phyloP scores from a whole-genome alignment of 2,329 filamentous ascomycete genomes.

The Ophiostoma tasmaniense region DNA sequence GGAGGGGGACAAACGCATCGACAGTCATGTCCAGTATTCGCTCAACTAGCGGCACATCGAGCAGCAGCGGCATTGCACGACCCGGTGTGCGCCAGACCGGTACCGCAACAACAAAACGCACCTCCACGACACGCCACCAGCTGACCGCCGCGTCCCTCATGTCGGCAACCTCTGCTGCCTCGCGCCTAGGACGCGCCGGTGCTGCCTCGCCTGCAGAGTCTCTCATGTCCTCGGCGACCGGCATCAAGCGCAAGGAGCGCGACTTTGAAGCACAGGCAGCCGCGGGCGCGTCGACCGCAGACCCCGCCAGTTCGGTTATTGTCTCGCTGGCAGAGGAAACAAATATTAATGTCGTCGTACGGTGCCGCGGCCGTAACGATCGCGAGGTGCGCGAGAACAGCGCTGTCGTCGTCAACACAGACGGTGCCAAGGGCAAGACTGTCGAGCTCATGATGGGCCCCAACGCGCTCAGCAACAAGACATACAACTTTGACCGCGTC shows the following conservation, averaged over 20 bases:
- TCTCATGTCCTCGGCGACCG: constrained; percentile 50
- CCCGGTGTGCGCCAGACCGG: constrained; percentile 24
- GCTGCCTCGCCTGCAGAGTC: constrained; percentile 65
- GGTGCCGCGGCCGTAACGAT: constrained; percentile 86
- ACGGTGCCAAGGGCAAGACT: constrained; percentile 76
- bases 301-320: constrained; percentile 11
- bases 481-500: constrained; percentile 93
- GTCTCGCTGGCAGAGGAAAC: constrained; percentile 60
- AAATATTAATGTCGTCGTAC: constrained; percentile 95
- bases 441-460: constrained; percentile 89
- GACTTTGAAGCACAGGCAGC: constrained; percentile 52
- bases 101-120: constrained; percentile 20
- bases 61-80: constrained; percentile 23
- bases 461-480: constrained; percentile 87
- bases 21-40: constrained; percentile 15
- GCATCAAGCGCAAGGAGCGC: constrained; percentile 76
- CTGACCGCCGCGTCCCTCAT: constrained; percentile 13
- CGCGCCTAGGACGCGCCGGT: constrained; percentile 31
- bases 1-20: constrained; percentile 26
- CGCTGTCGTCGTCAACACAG: constrained; percentile 79
- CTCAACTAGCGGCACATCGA: constrained; percentile 12
- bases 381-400: constrained; percentile 92
- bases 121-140: constrained; percentile 20
- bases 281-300: constrained; percentile 36
- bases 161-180: background rate